phyloP scores from a whole-genome alignment of 768 basidiomycete species.

The Boletus subcaerulescens region DNA sequence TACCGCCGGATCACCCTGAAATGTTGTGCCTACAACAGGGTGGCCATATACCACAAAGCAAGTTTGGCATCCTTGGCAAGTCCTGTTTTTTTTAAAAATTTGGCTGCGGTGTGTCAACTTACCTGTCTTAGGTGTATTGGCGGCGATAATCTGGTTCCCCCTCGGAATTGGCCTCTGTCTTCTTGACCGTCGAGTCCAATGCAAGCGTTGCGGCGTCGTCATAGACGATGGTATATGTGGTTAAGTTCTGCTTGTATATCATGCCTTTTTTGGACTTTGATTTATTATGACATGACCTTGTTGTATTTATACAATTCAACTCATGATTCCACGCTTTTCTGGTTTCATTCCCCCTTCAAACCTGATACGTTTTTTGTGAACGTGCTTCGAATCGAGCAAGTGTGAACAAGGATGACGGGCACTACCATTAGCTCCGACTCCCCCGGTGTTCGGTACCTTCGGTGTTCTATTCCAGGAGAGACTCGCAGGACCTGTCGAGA shows the following conservation, averaged over 20 bases:
- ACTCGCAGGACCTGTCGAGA: no score
- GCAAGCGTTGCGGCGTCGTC: slow-evolving; percentile 45
- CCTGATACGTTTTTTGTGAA: not conserved
- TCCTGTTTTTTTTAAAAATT: slow-evolving; percentile 3
- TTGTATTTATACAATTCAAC: slow-evolving; percentile 15
- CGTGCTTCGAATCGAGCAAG: not conserved
- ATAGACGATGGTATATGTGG: slow-evolving; percentile 39
- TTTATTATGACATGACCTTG: slow-evolving; percentile 8
- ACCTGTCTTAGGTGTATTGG: slow-evolving; percentile 57
- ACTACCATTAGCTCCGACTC: no score
- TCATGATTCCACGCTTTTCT: not conserved
- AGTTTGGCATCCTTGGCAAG: slow-evolving; percentile 70
- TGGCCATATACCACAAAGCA: slow-evolving; percentile 58
- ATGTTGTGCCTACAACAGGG: slow-evolving; percentile 85
- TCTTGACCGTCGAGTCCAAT: slow-evolving; percentile 68
- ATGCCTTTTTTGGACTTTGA: not conserved
- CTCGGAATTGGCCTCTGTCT: slow-evolving; percentile 76
- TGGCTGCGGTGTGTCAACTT: not conserved
- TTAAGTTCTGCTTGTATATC: slow-evolving; percentile 6
- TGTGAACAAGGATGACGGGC: not conserved
- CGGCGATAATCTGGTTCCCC: slow-evolving; percentile 85
- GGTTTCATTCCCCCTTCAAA: not conserved
- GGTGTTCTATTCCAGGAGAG: no score
- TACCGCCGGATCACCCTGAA: slow-evolving; percentile 77
- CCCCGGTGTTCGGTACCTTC: no score